Conservation (phyloP, 1,139 yeast species). For the Diutina ranongensis region DNA sequence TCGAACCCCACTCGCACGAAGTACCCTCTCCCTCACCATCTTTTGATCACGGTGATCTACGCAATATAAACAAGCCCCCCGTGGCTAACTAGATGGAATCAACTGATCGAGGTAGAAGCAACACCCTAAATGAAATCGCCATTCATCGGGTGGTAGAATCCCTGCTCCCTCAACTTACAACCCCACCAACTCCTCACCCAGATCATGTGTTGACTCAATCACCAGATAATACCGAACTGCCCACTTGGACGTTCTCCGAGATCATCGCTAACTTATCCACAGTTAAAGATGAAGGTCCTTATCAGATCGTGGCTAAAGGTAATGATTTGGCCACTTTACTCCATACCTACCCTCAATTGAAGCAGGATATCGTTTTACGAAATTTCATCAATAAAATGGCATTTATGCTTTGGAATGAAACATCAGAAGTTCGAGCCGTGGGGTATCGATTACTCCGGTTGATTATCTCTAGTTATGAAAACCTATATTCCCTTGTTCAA, state of each 20-base stretch:
- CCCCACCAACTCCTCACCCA: neutral
- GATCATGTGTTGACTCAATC: neutral
- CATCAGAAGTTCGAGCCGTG: conserved; percentile 58
- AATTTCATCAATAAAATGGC: conserved; percentile 52
- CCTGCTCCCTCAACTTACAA: neutral
- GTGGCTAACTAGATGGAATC: neutral
- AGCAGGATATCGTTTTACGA: conserved; percentile 52
- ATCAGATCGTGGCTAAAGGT: conserved; percentile 36
- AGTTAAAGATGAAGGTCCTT: conserved; percentile 27
- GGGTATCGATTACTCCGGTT: conserved; percentile 69
- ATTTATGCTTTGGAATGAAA: conserved; percentile 44
- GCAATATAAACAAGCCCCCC: too few species aligned
- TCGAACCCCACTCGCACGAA: too few species aligned
- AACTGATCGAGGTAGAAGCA: neutral
- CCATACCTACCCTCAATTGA: conserved; percentile 47
- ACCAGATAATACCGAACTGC: conserved; percentile 15
- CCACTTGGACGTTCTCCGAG: conserved; percentile 29
- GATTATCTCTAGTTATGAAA: conserved; percentile 42
- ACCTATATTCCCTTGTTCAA: conserved; percentile 35
- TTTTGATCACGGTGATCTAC: too few species aligned
- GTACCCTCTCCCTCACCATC: too few species aligned
- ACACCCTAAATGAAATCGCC: conserved; percentile 3
- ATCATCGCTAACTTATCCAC: conserved; percentile 18
- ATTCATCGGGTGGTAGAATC: neutral
- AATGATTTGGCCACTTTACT: conserved; percentile 52